phyloP scores from a whole-genome alignment of 2,329 filamentous ascomycete genomes.

The Ophiostoma ips region DNA sequence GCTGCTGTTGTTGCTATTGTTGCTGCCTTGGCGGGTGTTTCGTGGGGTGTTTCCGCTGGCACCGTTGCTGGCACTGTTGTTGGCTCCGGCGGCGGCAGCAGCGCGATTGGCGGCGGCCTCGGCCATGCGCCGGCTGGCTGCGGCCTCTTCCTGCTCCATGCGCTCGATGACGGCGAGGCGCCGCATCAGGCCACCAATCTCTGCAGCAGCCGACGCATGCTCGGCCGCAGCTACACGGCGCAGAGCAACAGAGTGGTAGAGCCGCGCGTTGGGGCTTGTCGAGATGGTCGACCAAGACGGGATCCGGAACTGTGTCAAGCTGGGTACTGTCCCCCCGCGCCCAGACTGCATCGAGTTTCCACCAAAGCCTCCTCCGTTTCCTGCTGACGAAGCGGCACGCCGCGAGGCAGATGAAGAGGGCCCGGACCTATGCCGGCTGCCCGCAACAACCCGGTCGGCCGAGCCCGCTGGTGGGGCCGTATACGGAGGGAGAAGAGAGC shows the following conservation, averaged over 20 bases:
- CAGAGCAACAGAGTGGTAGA: conserved; percentile 50
- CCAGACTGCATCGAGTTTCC: background rate
- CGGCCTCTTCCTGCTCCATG: conserved; percentile 23
- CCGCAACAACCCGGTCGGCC: conserved; percentile 6
- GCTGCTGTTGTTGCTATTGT: background rate
- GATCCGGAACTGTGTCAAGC: conserved; percentile 40
- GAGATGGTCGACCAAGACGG: conserved; percentile 43
- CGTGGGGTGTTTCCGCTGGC: too few species aligned
- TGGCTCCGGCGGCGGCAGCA: background rate
- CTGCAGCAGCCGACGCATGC: conserved; percentile 21
- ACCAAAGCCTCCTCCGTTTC: background rate
- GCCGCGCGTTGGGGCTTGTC: conserved; percentile 40
- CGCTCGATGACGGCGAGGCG: conserved; percentile 23
- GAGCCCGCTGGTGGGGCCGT: conserved; percentile 22
- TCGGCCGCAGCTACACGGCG: conserved; percentile 39
- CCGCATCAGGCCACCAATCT: conserved; percentile 17
- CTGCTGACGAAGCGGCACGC: conserved; percentile 3
- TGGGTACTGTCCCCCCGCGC: conserved; percentile 23
- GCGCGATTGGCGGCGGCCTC: conserved; percentile 5
- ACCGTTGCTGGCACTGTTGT: background rate
- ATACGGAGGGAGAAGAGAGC: conserved; percentile 35
- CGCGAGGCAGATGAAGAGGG: background rate
- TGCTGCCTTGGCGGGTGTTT: background rate
- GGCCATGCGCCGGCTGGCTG: conserved; percentile 13
- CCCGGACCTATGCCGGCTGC: conserved; percentile 9